Evolutionary conservation across 495 filamentous ascomycete species (phyloP).

Genomic region (Penicillium egyptiacum): DNA sequence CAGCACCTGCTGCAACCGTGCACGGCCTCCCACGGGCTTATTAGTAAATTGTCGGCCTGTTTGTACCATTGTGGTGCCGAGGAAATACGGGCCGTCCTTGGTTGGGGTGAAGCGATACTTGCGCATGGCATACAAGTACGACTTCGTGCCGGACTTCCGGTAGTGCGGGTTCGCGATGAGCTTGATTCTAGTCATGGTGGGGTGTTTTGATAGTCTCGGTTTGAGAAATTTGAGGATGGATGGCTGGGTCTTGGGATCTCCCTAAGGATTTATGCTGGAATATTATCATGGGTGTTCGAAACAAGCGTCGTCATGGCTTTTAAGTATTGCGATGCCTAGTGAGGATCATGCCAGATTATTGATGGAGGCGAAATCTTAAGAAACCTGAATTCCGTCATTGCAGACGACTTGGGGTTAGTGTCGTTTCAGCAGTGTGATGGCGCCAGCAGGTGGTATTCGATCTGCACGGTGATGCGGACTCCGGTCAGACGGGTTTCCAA

Average conservation of each 20-base stretch:
- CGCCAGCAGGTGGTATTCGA: slow-evolving; percentile 18
- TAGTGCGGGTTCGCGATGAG: slow-evolving; percentile 63
- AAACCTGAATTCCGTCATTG: slow-evolving; percentile 22
- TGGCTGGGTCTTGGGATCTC: slow-evolving; percentile 3
- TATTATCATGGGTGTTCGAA: background rate
- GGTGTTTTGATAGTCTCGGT: slow-evolving; percentile 12
- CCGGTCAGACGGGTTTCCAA: slow-evolving; percentile 4
- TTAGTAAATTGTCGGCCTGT: slow-evolving; percentile 44
- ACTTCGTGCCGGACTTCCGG: slow-evolving; percentile 65
- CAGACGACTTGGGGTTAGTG: slow-evolving; percentile 15
- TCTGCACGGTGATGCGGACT: slow-evolving; percentile 18
- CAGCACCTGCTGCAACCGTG: slow-evolving; percentile 45
- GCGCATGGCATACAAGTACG: slow-evolving; percentile 67
- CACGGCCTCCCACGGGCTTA: slow-evolving; percentile 48
- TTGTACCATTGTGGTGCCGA: slow-evolving; percentile 44
- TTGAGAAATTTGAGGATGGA: slow-evolving; percentile 20
- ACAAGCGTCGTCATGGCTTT: background rate
- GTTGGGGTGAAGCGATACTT: slow-evolving; percentile 73
- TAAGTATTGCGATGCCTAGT: background rate
- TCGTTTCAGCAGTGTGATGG: slow-evolving; percentile 12
- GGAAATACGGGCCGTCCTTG: slow-evolving; percentile 64
- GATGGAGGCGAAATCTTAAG: background rate
- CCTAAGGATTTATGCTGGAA: background rate
- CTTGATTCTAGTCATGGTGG: slow-evolving; percentile 44
- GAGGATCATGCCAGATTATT: background rate